phyloP scores from a whole-genome alignment of 2,329 filamentous ascomycete genomes.

The Trichoderma breve region DNA sequence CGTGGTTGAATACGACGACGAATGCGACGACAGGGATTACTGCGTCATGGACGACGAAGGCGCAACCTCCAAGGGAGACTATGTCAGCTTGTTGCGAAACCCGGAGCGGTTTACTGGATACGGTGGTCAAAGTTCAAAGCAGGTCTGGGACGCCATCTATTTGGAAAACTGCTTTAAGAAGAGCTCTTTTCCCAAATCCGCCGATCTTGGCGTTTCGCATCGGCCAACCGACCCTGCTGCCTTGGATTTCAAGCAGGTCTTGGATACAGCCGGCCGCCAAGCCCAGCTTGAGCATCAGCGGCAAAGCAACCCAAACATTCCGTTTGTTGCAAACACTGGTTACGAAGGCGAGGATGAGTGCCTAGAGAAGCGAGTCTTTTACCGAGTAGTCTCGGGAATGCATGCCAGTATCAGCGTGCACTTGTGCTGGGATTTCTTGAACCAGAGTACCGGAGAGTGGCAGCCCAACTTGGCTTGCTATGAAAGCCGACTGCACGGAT shows the following conservation, averaged over 20 bases:
- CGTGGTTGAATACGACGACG: conserved; percentile 95
- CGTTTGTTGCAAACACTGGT: conserved; percentile 60
- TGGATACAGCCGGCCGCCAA: conserved; percentile 59
- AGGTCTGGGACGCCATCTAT: conserved; percentile 97
- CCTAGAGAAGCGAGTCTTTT: conserved; percentile 97
- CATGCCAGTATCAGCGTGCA: conserved; percentile 96
- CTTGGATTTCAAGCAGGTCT: conserved; percentile 60
- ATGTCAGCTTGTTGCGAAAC: conserved; percentile 90
- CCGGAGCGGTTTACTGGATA: conserved; percentile 96
- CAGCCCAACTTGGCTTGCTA: conserved; percentile 88
- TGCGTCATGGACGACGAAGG: conserved; percentile 95
- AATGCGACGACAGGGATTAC: conserved; percentile 95
- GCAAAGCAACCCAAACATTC: conserved; percentile 47
- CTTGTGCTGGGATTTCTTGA: conserved; percentile 92
- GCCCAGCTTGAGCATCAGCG: conserved; percentile 57
- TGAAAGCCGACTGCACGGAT: conserved; percentile 74
- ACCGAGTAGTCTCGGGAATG: conserved; percentile 94
- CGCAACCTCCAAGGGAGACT: conserved; percentile 83
- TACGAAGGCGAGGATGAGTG: conserved; percentile 87
- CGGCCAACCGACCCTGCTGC: conserved; percentile 52
- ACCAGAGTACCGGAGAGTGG: conserved; percentile 93
- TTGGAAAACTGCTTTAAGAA: conserved; percentile 91
- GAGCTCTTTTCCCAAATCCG: conserved; percentile 61
- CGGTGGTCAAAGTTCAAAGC: conserved; percentile 74
- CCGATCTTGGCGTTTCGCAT: conserved; percentile 48